Percentiles rank a stretch among this genome's conserved stretches.
phyloP scores from a whole-genome alignment of 805 yeast species.

The Peterozyma toletana region DNA sequence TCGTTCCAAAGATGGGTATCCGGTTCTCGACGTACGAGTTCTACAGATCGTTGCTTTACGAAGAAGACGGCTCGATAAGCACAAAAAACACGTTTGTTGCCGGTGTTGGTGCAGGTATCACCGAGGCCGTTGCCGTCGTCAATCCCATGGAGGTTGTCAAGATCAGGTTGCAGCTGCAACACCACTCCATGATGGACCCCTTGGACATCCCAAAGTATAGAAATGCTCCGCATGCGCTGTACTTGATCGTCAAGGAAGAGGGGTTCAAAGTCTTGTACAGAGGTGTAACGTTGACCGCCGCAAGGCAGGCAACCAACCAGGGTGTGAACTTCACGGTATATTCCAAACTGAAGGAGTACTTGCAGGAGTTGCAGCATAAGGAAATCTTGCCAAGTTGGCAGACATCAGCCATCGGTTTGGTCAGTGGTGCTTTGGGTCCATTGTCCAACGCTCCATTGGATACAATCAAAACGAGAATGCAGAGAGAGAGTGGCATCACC shows the following conservation, averaged over 20 bases:
- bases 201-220: conserved; percentile 76
- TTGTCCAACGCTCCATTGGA: conserved; percentile 96
- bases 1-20: conserved; percentile 97
- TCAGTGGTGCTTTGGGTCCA: conserved; percentile 97
- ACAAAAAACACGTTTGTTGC: conserved; percentile 78
- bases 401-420: conserved; percentile 83
- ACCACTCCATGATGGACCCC: conserved; percentile 83
- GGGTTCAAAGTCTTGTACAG: conserved; percentile 85
- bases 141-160: conserved; percentile 98
- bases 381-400: conserved; percentile 83
- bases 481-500: conserved; percentile 71
- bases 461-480: conserved; percentile 95
- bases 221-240: conserved; percentile 88
- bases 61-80: conserved; percentile 56
- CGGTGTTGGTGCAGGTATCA: conserved; percentile 96
- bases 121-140: conserved; percentile 91
- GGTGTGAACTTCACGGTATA: conserved; percentile 97
- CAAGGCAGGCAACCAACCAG: conserved; percentile 96
- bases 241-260: conserved; percentile 81
- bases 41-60: conserved; percentile 63
- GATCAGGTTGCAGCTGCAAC: conserved; percentile 93
- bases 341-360: conserved; percentile 68
- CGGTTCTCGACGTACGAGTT: conserved; percentile 92
- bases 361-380: conserved; percentile 53
- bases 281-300: conserved; percentile 94